A percentile compares a stretch with the other conserved stretches of the same genome.
Evolutionary conservation across 1,284 basidiomycete species (phyloP).

Genomic region (Cutaneotrichosporon dermatis): DNA sequence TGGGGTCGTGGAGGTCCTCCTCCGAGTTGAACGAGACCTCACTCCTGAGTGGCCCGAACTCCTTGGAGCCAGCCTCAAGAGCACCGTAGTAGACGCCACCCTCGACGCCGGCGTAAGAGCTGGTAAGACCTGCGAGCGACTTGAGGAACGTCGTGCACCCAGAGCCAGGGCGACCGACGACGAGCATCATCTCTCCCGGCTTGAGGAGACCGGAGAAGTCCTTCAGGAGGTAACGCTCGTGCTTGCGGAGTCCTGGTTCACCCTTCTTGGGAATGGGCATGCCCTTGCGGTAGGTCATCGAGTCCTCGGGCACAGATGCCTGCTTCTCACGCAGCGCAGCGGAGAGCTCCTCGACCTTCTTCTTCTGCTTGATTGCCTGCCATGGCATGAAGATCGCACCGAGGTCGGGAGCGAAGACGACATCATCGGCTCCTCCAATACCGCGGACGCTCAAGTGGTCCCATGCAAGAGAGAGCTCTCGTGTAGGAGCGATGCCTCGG

Average conservation of each 20-base stretch:
- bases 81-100: slow-evolving; percentile 49
- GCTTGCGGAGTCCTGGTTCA: slow-evolving; percentile 31
- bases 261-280: slow-evolving; percentile 23
- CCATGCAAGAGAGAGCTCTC: slow-evolving; percentile 30
- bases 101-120: slow-evolving; percentile 44
- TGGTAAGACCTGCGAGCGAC: slow-evolving; percentile 47
- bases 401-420: slow-evolving; percentile 37
- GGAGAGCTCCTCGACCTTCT: slow-evolving; percentile 22
- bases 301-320: slow-evolving; percentile 6
- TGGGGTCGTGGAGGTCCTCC: slow-evolving; percentile 42
- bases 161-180: slow-evolving; percentile 47
- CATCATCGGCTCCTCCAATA: slow-evolving; percentile 35
- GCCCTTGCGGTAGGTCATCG: slow-evolving; percentile 24
- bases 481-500: slow-evolving; percentile 9
- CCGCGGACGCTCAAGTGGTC: slow-evolving; percentile 37
- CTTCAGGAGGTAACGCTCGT: slow-evolving; percentile 40
- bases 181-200: slow-evolving; percentile 47
- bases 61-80: slow-evolving; percentile 26
- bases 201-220: slow-evolving; percentile 36
- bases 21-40: slow-evolving; percentile 40
- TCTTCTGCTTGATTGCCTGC: slow-evolving; percentile 32
- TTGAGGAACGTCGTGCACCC: slow-evolving; percentile 53
- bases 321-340: slow-evolving; percentile 18
- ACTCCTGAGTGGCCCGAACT: slow-evolving; percentile 7
- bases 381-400: slow-evolving; percentile 36